A percentile compares a stretch with the other conserved stretches of the same genome.
Conservation (phyloP, 257 asterid species). For the Rauvolfia tetraphylla region DNA sequence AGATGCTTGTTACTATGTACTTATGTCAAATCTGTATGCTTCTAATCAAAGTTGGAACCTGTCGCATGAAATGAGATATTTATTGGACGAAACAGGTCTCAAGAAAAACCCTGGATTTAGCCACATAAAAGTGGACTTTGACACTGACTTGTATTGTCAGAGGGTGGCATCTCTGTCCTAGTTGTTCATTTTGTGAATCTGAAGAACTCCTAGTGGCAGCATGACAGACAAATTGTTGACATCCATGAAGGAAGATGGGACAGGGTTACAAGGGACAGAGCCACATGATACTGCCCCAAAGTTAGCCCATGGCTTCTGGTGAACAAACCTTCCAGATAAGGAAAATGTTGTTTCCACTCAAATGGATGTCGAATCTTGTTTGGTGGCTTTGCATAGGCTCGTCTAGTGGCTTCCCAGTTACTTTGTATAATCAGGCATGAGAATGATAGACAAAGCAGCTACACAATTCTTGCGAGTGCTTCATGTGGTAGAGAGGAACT, state of each 20-base stretch:
- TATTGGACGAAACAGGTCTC: conserved; percentile 41
- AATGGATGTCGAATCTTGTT: too few species aligned
- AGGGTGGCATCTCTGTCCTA: not conserved
- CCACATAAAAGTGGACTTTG: conserved; percentile 8
- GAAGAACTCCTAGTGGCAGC: not conserved
- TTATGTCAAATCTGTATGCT: conserved; percentile 47
- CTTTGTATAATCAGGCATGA: not conserved
- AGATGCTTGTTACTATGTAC: conserved; percentile 46
- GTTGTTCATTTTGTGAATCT: not conserved
- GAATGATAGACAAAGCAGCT: not conserved
- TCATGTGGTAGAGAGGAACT: not conserved
- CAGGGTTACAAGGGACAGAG: not conserved
- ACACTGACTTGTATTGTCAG: not conserved
- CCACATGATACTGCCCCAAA: too few species aligned
- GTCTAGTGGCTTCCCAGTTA: not conserved
- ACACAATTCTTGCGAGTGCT: not conserved
- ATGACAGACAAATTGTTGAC: not conserved
- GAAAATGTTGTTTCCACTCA: not conserved
- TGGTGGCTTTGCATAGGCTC: not conserved
- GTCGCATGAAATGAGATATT: conserved; percentile 35
- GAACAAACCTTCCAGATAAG: not conserved
- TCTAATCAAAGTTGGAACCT: conserved; percentile 45
- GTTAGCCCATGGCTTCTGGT: not conserved
- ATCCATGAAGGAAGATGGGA: not conserved
- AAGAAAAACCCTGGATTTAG: conserved; percentile 44